A percentile compares a stretch with the other conserved stretches of the same genome.
Conservation (phyloP, 768 basidiomycete species). For the Crassisporium funariophilum region DNA sequence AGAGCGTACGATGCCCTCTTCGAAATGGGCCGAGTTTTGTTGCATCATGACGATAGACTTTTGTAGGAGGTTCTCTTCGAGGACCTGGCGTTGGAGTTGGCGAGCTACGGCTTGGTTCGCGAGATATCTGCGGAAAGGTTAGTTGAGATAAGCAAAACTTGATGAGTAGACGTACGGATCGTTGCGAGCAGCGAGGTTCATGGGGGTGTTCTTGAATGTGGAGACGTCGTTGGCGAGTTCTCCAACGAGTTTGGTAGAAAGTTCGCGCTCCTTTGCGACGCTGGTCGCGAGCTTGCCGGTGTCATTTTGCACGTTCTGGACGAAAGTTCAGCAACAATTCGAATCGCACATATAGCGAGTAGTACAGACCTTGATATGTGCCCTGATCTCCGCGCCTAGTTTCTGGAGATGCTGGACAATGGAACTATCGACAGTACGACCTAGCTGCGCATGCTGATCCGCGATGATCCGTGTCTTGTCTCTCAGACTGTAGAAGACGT, state of each 20-base stretch:
- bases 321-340: background rate
- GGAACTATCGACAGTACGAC: constrained; percentile 93
- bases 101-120: constrained; percentile 71
- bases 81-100: constrained; percentile 89
- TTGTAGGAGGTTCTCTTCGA: constrained; percentile 97
- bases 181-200: constrained; percentile 73
- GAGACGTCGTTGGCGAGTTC: constrained; percentile 87
- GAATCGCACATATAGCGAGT: background rate
- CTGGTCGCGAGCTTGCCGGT: constrained; percentile 88
- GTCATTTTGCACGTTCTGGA: constrained; percentile 90
- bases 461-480: constrained; percentile 93
- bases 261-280: constrained; percentile 92
- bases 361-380: constrained; percentile 82
- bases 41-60: constrained; percentile 99
- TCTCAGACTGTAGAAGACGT: constrained; percentile 89
- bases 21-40: constrained; percentile 95
- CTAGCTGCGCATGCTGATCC: constrained; percentile 95
- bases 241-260: constrained; percentile 81
- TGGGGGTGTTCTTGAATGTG: constrained; percentile 94
- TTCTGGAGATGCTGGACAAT: constrained; percentile 99
- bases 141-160: constrained; percentile 12
- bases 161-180: constrained; percentile 82
- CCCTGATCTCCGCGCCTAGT: constrained; percentile 93
- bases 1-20: constrained; percentile 92
- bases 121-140: constrained; percentile 49